Evolutionary conservation across 2,329 filamentous ascomycete species (phyloP), one percentile per base, ranked within the genome.

Genomic region (Fusarium circinatum): DNA sequence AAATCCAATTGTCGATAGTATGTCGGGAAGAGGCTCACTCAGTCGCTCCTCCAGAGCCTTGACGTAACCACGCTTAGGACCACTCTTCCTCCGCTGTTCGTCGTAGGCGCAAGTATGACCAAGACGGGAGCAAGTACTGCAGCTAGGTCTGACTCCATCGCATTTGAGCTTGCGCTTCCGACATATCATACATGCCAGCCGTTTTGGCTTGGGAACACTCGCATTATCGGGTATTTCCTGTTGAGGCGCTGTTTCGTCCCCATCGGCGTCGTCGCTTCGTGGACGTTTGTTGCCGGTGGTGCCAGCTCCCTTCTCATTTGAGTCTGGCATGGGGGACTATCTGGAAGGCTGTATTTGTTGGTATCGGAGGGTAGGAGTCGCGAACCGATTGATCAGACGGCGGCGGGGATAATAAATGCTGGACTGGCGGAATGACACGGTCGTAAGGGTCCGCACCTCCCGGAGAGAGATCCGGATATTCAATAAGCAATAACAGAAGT

Each of bases 111-210:
- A 98, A 62, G 92, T 89, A 82, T 98, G 95, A 48, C 93, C 92
- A 57, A 98, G 85, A n/a, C 95, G 88, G 38, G 93, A 91, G 82
- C 95, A 98, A 32, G 95, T 98, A 78, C 93, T 94, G 81, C 95
- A 98, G 76, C 93, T 94, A 28, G 95, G 95, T 73, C 93, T 91
- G 60, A 89, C 85, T 42, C 95, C 95, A 81, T 98, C 95, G 83
- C 95, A 98, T 83, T 93, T 93, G 75, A 98, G 86, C 84, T 98
- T 98, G 80, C 96, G 89, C 84, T 95, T 96, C 78, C 96, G 89
- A 81, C 96, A 99, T 71, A 98, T 91, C 80, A 98, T 94, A 82
- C 96, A 99, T 42, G 96, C 96, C 78, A 98, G 93, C 76, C 96
- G 90, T 86, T 98, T 98, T n/a, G 92, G 91, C 78, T 94, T 94